Evolutionary conservation across 2,329 filamentous ascomycete genomes (phyloP).

Genomic region (Camptophora hylomeconis): DNA sequence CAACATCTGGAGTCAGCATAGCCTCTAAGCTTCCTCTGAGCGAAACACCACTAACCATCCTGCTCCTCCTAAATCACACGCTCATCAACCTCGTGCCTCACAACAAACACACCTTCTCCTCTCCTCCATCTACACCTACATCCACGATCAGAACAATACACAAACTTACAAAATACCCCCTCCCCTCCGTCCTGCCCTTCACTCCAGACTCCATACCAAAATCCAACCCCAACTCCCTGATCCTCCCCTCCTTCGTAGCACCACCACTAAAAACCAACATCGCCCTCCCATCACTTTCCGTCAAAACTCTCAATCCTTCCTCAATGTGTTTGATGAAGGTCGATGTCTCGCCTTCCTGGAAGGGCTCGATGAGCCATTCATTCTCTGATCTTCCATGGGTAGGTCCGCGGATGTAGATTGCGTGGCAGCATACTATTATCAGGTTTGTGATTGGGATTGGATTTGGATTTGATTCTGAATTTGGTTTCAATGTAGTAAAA

Average conservation of each 20-base stretch:
- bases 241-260: conserved; percentile 9
- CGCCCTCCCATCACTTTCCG: conserved; percentile 26
- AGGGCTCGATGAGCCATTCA: conserved; percentile 61
- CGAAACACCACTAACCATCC: too few relatives aligned
- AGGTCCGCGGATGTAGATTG: conserved; percentile 55
- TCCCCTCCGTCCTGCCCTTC: conserved; percentile 6
- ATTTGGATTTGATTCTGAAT: too few relatives aligned
- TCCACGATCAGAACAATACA: too few relatives aligned
- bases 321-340: conserved; percentile 69
- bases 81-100: too few relatives aligned
- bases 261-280: conserved; percentile 64
- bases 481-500: too few relatives aligned
- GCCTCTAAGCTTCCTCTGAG: too few relatives aligned
- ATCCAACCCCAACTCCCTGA: too few relatives aligned
- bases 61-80: too few relatives aligned
- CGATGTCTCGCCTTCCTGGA: conserved; percentile 63
- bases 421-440: conserved; percentile 74
- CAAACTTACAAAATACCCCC: conserved; percentile 13
- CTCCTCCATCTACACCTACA: too few relatives aligned
- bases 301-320: conserved; percentile 39
- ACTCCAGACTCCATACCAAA: too few relatives aligned
- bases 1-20: too few relatives aligned
- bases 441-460: conserved; percentile 50
- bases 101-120: too few relatives aligned
- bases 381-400: conserved; percentile 41